Percentiles rank a stretch among this genome's conserved stretches.
Conservation (phyloP, 1,139 yeast species). For the Hyphopichia pseudoburtonii region DNA sequence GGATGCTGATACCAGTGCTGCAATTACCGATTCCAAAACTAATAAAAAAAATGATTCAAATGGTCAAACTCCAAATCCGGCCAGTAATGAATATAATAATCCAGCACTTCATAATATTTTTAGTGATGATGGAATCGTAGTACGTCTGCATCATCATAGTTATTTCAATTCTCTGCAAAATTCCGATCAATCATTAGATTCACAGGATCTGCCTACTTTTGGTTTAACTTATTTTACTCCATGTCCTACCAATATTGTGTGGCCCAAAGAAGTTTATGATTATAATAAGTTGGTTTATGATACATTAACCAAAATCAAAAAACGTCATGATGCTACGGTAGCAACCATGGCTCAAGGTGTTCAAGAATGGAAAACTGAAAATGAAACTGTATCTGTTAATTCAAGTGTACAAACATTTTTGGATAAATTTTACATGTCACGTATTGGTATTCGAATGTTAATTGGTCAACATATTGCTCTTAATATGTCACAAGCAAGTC, state of each 20-base stretch:
- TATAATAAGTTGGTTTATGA: constrained; percentile 70
- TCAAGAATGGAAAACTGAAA: constrained; percentile 76
- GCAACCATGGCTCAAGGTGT: constrained; percentile 93
- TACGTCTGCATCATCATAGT: constrained; percentile 27
- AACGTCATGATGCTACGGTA: constrained; percentile 89
- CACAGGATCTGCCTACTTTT: constrained; percentile 38
- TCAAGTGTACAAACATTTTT: constrained; percentile 73
- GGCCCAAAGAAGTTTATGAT: constrained; percentile 76
- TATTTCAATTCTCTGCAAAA: constrained; percentile 6
- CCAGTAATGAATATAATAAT: constrained; percentile 30
- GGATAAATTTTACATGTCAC: constrained; percentile 81
- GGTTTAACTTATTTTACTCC: constrained; percentile 62
- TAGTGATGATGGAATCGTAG: constrained; percentile 56
- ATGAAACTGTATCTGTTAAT: constrained; percentile 49
- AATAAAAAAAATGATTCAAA: constrained; percentile 15
- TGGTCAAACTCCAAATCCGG: no score
- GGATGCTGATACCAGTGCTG: constrained; percentile 1
- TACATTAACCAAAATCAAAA: constrained; percentile 68
- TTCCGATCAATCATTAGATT: constrained; percentile 4
- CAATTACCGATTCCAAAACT: constrained; percentile 8
- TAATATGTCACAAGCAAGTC: constrained; percentile 60
- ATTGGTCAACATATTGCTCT: constrained; percentile 88
- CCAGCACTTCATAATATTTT: constrained; percentile 46
- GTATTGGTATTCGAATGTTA: constrained; percentile 86
- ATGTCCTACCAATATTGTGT: constrained; percentile 50